Evolutionary conservation across 768 basidiomycete genomes (phyloP).

Genomic region (Amanita brunnescens): DNA sequence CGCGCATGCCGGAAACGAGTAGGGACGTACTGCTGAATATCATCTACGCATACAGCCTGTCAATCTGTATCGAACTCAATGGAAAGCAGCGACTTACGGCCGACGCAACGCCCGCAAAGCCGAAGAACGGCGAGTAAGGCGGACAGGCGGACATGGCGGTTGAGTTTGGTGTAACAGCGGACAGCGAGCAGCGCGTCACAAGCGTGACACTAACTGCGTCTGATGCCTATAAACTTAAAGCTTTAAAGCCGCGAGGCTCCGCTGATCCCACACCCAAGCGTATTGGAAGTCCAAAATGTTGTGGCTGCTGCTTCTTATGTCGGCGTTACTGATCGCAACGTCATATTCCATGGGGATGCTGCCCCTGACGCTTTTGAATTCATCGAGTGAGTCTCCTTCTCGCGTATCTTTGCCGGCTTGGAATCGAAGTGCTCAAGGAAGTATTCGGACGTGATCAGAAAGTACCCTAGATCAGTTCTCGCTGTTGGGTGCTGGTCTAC

Average conservation of each 20-base stretch:
- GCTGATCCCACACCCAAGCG: background rate
- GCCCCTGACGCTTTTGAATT: constrained; percentile 65
- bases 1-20: background rate
- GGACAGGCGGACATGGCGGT: constrained; percentile 62
- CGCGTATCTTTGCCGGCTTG: background rate
- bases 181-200: background rate
- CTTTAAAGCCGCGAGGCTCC: background rate
- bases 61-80: background rate
- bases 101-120: constrained; percentile 92
- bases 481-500: constrained; percentile 69
- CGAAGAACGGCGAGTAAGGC: constrained; percentile 96
- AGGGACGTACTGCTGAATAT: constrained; percentile 75
- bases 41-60: constrained; percentile 51
- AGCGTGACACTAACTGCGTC: too few species aligned
- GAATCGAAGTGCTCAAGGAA: background rate
- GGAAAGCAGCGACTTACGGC: constrained; percentile 47
- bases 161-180: too few species aligned
- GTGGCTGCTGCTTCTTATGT: constrained; percentile 43
- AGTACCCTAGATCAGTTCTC: constrained; percentile 33
- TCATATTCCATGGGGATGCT: constrained; percentile 67
- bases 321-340: constrained; percentile 46
- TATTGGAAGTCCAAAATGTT: constrained; percentile 20
- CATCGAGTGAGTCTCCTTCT: constrained; percentile 47
- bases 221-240: too few species aligned
- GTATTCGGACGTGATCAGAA: constrained; percentile 17